A percentile compares a stretch with the other conserved stretches of the same genome.
These are phyloP conservation scores for Geranium incanum DNA, from an alignment of 441 rosid species.

Conservation along the genomic window DNA sequence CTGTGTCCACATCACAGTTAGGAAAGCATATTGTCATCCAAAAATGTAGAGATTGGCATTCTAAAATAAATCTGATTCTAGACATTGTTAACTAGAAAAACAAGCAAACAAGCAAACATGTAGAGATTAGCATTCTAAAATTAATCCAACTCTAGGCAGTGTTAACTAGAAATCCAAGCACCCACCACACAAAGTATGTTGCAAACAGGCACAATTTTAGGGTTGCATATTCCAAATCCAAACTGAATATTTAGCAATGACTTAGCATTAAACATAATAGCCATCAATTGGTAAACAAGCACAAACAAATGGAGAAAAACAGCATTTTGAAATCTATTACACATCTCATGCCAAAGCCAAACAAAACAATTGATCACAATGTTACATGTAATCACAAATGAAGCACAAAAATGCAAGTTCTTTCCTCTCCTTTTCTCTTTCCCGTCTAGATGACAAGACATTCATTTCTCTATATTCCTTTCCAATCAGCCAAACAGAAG, in stretches of 20 bases:
- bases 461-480: neutral
- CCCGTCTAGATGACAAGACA: neutral
- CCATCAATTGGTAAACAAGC: neutral
- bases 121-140: neutral
- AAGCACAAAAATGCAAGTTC: neutral
- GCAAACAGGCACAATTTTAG: neutral
- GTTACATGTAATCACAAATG: neutral
- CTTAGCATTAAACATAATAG: neutral
- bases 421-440: too few relatives aligned
- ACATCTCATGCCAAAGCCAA: neutral
- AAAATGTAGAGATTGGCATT: neutral
- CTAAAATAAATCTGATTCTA: too few relatives aligned
- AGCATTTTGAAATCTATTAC: neutral
- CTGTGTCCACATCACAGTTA: slow-evolving; percentile 32
- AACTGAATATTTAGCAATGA: neutral
- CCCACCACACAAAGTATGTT: too few relatives aligned
- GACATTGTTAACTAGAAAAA: neutral
- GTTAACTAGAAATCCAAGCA: neutral
- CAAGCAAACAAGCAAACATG: neutral
- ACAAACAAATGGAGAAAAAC: neutral
- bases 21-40: neutral
- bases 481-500: slow-evolving; percentile 1
- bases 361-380: neutral
- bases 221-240: neutral
- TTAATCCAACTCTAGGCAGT: neutral